Conservation (phyloP, 2,329 filamentous ascomycete genomes). For the Fusarium sp. region DNA sequence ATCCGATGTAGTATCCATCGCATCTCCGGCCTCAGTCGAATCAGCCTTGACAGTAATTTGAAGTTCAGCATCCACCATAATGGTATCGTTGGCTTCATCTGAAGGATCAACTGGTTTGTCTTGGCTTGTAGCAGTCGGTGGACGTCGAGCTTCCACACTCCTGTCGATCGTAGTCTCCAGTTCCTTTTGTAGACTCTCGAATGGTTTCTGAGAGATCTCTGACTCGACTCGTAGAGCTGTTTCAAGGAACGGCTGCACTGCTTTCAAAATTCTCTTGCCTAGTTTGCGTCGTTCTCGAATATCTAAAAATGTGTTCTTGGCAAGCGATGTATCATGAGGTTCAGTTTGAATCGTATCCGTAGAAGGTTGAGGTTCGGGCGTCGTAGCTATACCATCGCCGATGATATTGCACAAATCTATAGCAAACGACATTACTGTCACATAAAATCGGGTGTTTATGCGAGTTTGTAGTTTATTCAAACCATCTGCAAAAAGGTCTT, state of each 20-base stretch:
- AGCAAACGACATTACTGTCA: constrained; percentile 67
- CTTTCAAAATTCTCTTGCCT: constrained; percentile 90
- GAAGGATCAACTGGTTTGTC: constrained; percentile 53
- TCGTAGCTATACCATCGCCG: constrained; percentile 61
- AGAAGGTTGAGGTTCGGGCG: constrained; percentile 46
- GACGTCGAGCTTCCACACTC: constrained; percentile 68
- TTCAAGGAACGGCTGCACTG: constrained; percentile 81
- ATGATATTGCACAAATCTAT: constrained; percentile 68
- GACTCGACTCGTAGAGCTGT: constrained; percentile 81
- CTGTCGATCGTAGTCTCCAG: constrained; percentile 78
- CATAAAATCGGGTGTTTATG: constrained; percentile 68
- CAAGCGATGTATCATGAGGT: constrained; percentile 59
- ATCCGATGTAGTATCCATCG: constrained; percentile 53
- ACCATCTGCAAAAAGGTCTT: constrained; percentile 66
- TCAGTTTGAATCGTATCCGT: constrained; percentile 48
- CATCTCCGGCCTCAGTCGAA: constrained; percentile 47
- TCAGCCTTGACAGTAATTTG: constrained; percentile 59
- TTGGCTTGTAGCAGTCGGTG: constrained; percentile 51
- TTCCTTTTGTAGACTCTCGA: constrained; percentile 76
- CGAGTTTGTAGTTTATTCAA: constrained; percentile 62
- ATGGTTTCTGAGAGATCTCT: constrained; percentile 77
- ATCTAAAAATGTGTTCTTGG: constrained; percentile 68
- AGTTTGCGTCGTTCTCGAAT: constrained; percentile 84
- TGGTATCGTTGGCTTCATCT: constrained; percentile 58
- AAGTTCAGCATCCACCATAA: constrained; percentile 63